phyloP scores from a whole-genome alignment of 805 yeast species.

The Saturnispora bothae region DNA sequence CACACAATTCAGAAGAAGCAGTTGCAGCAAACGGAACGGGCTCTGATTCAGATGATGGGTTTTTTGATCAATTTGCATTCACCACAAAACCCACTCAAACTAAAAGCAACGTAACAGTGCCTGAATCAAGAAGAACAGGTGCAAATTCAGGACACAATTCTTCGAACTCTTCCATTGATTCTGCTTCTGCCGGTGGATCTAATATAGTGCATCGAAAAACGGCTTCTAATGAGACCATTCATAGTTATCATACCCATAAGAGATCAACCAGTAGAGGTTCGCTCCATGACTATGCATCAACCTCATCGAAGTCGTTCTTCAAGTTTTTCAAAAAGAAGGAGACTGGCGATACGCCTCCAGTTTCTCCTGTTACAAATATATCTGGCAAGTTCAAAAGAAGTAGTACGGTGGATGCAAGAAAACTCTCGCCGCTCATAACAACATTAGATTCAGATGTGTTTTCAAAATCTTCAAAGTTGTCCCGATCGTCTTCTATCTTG shows the following conservation, averaged over 20 bases:
- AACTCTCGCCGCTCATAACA: no score
- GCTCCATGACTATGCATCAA: constrained; percentile 17
- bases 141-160: no score
- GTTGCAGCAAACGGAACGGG: not conserved
- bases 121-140: not conserved
- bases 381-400: constrained; percentile 6
- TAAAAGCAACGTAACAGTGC: not conserved
- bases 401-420: not conserved
- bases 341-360: not conserved
- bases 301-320: constrained; percentile 23
- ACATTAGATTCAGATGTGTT: not conserved
- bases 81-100: constrained; percentile 4
- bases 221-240: constrained; percentile 39
- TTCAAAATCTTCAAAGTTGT: constrained; percentile 1
- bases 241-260: constrained; percentile 12
- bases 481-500: constrained; percentile 2
- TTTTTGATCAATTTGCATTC: constrained; percentile 13
- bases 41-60: constrained; percentile 8
- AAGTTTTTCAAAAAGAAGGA: constrained; percentile 22
- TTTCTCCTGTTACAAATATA: constrained; percentile 4
- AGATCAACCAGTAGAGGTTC: constrained; percentile 23
- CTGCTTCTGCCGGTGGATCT: not conserved
- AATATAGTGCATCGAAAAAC: constrained; percentile 14
- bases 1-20: no score
- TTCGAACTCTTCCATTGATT: constrained; percentile 5